phyloP scores from a whole-genome alignment of 1,139 yeast species.

The Entelexis sorbosivorans region DNA sequence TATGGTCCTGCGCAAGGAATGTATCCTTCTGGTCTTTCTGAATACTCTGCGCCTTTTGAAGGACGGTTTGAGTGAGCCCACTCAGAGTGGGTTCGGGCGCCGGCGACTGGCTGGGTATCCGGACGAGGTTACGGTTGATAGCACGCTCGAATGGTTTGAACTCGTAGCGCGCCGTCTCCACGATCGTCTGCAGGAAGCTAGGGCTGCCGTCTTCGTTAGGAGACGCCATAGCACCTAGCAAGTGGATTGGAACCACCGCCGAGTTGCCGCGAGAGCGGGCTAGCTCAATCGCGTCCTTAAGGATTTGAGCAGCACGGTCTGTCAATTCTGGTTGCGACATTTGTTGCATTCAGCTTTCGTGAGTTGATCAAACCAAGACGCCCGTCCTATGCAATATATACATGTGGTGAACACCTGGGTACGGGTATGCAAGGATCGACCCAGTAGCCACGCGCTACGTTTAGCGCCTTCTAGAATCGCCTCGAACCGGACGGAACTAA shows the following conservation, averaged over 20 bases:
- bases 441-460: not conserved
- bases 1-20: constrained; percentile 88
- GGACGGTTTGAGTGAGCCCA: constrained; percentile 57
- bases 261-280: constrained; percentile 79
- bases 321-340: constrained; percentile 40
- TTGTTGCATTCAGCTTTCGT: not conserved
- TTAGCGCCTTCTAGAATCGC: constrained; percentile 4
- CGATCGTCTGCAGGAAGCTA: constrained; percentile 67
- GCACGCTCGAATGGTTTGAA: constrained; percentile 69
- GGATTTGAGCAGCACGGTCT: constrained; percentile 77
- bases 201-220: constrained; percentile 52
- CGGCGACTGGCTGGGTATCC: constrained; percentile 79
- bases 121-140: constrained; percentile 69
- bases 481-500: not conserved
- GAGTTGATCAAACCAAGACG: not conserved
- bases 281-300: constrained; percentile 66
- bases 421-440: not conserved
- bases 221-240: constrained; percentile 85
- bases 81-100: constrained; percentile 71
- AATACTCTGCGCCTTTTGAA: constrained; percentile 60
- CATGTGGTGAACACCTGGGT: not conserved
- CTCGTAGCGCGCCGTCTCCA: constrained; percentile 81
- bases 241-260: constrained; percentile 73
- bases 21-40: constrained; percentile 82
- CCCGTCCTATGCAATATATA: not conserved